These are phyloP conservation scores for Suillus fuscotomentosus DNA, from an alignment of 768 basidiomycete species.

Conservation along the genomic window DNA sequence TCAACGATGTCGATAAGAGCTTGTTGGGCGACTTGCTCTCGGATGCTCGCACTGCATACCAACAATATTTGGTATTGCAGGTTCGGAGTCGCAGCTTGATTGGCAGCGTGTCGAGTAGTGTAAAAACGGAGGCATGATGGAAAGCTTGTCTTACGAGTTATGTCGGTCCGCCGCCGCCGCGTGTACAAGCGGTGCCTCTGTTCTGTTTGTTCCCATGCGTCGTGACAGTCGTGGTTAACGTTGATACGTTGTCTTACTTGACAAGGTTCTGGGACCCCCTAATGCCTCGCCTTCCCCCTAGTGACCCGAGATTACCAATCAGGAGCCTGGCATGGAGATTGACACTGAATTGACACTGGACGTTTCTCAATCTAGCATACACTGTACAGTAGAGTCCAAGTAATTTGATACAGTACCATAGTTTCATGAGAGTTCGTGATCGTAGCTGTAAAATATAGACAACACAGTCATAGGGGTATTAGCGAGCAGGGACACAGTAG, in stretches of 20 bases:
- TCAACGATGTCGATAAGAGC: background rate
- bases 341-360: too few relatives aligned
- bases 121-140: background rate
- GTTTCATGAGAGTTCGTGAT: background rate
- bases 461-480: background rate
- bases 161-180: background rate
- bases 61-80: background rate
- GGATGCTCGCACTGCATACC: slow-evolving; percentile 1
- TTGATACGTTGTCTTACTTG: too few relatives aligned
- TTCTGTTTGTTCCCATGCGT: too few relatives aligned
- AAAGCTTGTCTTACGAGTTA: background rate
- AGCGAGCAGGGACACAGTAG: background rate
- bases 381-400: background rate
- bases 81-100: background rate
- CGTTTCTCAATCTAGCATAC: background rate
- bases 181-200: too few relatives aligned
- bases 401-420: background rate
- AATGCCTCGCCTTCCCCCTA: too few relatives aligned
- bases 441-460: background rate
- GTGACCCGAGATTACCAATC: too few relatives aligned
- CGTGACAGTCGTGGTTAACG: too few relatives aligned
- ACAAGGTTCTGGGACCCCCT: too few relatives aligned
- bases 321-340: too few relatives aligned
- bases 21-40: background rate
- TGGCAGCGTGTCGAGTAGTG: background rate